Conservation (phyloP, 176 grass and related monocot species). For the Rhynchospora breviuscula region DNA sequence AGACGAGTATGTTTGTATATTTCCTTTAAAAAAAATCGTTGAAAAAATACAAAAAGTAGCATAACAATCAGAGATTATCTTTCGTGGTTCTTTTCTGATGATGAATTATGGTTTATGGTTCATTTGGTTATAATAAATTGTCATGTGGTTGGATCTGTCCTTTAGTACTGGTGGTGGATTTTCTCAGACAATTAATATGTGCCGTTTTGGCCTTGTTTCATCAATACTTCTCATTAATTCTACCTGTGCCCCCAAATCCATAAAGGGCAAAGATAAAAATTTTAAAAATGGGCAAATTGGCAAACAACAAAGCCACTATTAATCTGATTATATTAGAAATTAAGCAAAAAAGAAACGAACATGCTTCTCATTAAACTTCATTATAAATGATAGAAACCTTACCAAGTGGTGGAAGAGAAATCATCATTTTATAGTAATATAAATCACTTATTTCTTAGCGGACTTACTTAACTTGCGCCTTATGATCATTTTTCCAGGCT, state of each 20-base stretch:
- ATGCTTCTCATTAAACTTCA: not conserved
- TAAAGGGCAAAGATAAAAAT: not conserved
- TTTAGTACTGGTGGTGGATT: not conserved
- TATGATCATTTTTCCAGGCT: slow-evolving; percentile 45
- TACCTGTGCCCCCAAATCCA: not conserved
- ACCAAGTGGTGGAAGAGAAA: not conserved
- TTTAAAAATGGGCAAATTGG: not conserved
- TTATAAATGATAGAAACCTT: not conserved
- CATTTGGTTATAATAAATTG: not conserved
- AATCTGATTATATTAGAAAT: not conserved
- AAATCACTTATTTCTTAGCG: not conserved
- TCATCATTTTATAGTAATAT: not conserved
- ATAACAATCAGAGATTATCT: slow-evolving; percentile 7
- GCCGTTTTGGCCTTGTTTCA: not conserved
- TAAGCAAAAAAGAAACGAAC: not conserved
- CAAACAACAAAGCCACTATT: not conserved
- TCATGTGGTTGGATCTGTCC: not conserved
- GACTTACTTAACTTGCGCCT: not conserved
- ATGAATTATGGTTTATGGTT: not conserved
- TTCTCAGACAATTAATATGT: not conserved
- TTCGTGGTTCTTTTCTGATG: not conserved
- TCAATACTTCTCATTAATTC: not conserved
- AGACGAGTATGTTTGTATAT: slow-evolving; percentile 54
- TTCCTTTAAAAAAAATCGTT: not conserved
- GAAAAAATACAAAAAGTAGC: not conserved